These are phyloP conservation scores for Oryza australiensis DNA, from an alignment of 176 grass and related monocot genomes.

Conservation along the genomic window DNA sequence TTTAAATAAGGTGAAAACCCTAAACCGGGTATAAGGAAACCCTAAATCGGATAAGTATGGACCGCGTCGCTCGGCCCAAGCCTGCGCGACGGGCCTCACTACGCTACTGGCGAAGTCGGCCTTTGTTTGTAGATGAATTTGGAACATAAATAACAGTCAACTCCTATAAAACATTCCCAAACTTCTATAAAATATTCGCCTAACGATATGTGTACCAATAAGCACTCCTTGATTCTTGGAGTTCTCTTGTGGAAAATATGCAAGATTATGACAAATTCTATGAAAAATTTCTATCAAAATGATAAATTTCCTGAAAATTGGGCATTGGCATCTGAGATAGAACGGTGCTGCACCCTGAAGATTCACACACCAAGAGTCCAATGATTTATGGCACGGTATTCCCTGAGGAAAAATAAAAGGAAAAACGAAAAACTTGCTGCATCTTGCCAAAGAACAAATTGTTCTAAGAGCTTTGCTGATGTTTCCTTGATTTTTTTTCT, in stretches of 20 bases:
- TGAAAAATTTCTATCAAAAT: neutral
- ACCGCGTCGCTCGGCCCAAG: no score
- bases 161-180: no score
- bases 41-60: no score
- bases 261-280: neutral
- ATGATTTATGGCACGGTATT: neutral
- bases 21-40: no score
- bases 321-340: neutral
- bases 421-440: neutral
- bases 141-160: no score
- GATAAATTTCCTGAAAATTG: neutral
- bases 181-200: neutral
- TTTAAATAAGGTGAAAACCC: no score
- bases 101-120: no score
- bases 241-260: neutral
- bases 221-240: neutral
- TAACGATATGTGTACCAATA: neutral
- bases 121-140: no score
- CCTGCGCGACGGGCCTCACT: no score
- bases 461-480: neutral
- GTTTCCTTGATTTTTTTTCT: neutral
- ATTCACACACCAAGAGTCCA: neutral
- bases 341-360: neutral
- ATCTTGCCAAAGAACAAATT: neutral
- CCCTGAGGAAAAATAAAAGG: neutral